Evolutionary conservation across 1,139 yeast genomes (phyloP), one percentile per base, ranked within the genome.

Genomic region (Yamadazyma mexicana): DNA sequence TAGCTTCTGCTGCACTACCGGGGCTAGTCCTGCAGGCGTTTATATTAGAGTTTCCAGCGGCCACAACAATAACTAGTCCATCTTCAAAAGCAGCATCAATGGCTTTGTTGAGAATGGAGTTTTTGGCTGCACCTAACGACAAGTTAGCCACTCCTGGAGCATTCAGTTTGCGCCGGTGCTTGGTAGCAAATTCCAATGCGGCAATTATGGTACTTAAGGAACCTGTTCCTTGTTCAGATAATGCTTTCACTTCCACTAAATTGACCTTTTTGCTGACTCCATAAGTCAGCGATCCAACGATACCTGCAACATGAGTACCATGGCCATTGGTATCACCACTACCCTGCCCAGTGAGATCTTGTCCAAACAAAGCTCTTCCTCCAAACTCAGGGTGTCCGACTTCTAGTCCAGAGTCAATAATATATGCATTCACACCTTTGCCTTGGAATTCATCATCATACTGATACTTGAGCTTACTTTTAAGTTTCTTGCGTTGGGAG

Each of bases 221-320:
- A 0, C 96, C 95, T 24, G 77, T 73, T 0, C 96, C 97, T 32
- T 33, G 40, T 11, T 28, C 28, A 46, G 81, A 79, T 34, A 88
- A 65, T 0, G 87, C 87, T 52, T 87, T 88, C 11, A 89, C 79
- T 32, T 83, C 92, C 8, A 85, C 66, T 3, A 89, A 56, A 11
- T 67, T 68, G 9, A 75, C 82, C 16, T 73, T 61, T 53, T 89
- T 89, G 9, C 96, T 86, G 1, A 86, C 95, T 0, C 97, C 96
- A 58, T 70, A 88, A 0, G 83, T 77, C 28, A 58, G 61, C 0
- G 96, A 86, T 0, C 94, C 96, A 31, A 87, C 75, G n/a, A 88
- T 61, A 0, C 97, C 96, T 0, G 96, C 95, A 2, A 88, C 95
- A 60, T 89, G 96, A 0, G 96, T 87, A 1, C 87, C 86, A 55